A percentile compares a stretch with the other conserved stretches of the same genome.
phyloP scores from a whole-genome alignment of 2,329 filamentous ascomycete species.

The Epichloe elymi region DNA sequence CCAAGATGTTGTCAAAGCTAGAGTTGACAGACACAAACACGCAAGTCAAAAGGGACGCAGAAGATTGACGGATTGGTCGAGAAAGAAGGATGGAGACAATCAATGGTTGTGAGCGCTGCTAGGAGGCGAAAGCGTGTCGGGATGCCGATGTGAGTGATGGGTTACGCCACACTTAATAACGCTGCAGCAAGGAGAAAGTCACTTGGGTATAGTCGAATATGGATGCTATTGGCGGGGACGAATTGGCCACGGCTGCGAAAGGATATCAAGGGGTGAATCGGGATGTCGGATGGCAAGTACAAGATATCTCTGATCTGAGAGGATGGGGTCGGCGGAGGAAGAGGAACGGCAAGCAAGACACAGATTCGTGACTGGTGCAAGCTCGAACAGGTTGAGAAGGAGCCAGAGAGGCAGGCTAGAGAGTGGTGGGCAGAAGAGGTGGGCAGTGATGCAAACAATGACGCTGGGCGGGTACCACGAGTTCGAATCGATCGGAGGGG shows the following conservation, averaged over 20 bases:
- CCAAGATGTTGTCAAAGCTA: background rate
- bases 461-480: conserved; percentile 3
- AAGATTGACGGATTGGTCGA: background rate
- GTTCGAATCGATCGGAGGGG: conserved; percentile 1
- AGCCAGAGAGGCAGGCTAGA: background rate
- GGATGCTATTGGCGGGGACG: background rate
- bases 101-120: background rate
- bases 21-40: background rate
- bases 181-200: background rate
- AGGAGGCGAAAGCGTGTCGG: background rate
- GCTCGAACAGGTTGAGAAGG: background rate
- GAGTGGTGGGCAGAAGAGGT: conserved; percentile 1
- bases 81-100: background rate
- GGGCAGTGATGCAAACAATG: conserved; percentile 6
- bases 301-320: background rate
- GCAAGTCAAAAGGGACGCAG: background rate
- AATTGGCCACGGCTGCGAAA: background rate
- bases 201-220: background rate
- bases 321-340: background rate
- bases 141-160: background rate
- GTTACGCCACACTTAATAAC: background rate
- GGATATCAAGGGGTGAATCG: background rate
- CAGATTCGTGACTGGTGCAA: background rate
- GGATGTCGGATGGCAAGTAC: background rate
- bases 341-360: background rate